phyloP scores from a whole-genome alignment of 2,329 filamentous ascomycete species.

The Aspergillus chevalieri region DNA sequence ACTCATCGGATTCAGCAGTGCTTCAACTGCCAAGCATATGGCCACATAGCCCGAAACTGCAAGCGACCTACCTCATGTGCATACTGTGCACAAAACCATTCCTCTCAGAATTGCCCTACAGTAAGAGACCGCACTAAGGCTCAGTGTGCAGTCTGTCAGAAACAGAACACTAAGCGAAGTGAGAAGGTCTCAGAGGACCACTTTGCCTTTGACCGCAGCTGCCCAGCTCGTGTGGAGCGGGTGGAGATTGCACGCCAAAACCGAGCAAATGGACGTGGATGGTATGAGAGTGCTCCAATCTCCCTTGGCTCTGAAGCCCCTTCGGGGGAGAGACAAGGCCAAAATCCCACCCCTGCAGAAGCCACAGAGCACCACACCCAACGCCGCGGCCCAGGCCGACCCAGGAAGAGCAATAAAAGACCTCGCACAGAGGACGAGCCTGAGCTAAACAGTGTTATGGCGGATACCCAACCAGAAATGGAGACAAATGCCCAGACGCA shows the following conservation, averaged over 20 bases:
- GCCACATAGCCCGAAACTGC: neutral
- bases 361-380: neutral
- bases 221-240: neutral
- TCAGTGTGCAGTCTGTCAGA: neutral
- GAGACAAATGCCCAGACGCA: neutral
- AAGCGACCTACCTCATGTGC: neutral
- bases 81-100: neutral
- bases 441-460: neutral
- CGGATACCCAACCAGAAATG: neutral
- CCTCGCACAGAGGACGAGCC: neutral
- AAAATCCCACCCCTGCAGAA: neutral
- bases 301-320: neutral
- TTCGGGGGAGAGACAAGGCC: neutral
- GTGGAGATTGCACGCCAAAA: neutral
- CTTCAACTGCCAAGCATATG: slow-evolving; percentile 1
- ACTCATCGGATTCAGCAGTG: neutral
- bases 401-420: neutral
- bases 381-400: neutral
- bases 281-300: neutral
- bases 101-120: neutral
- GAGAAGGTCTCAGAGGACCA: neutral
- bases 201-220: slow-evolving; percentile 1
- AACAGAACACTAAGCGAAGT: neutral
- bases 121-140: neutral
- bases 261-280: neutral